phyloP scores from a whole-genome alignment of 1,284 basidiomycete species.

The Lignosus rhinocerotis region DNA sequence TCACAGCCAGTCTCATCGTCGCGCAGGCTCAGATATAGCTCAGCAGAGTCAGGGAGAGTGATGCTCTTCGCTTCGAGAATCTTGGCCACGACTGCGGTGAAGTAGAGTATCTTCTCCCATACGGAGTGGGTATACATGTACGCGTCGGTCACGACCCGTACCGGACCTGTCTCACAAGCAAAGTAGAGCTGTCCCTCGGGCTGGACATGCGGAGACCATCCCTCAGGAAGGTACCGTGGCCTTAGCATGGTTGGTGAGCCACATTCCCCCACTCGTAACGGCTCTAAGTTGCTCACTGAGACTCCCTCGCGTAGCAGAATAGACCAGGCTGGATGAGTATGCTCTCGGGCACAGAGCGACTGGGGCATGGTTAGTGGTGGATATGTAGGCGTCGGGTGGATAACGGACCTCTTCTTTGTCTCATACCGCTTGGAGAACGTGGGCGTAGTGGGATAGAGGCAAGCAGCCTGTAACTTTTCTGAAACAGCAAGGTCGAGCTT shows the following conservation, averaged over 20 bases:
- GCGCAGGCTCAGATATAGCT: slow-evolving; percentile 26
- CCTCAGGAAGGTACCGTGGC: slow-evolving; percentile 25
- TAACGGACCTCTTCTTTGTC: slow-evolving; percentile 1
- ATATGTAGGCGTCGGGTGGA: neutral
- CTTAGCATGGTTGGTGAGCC: slow-evolving; percentile 11
- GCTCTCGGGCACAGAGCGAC: slow-evolving; percentile 4
- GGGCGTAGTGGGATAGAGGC: neutral
- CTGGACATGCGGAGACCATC: slow-evolving; percentile 26
- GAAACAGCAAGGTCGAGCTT: neutral
- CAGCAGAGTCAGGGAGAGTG: slow-evolving; percentile 20
- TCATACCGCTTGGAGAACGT: neutral
- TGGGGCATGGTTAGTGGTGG: neutral
- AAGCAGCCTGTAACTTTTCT: neutral
- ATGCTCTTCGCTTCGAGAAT: slow-evolving; percentile 11
- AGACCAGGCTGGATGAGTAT: slow-evolving; percentile 17
- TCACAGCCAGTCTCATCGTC: slow-evolving; percentile 18
- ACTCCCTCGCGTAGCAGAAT: slow-evolving; percentile 16
- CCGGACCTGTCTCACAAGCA: slow-evolving; percentile 7
- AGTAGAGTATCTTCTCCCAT: slow-evolving; percentile 20
- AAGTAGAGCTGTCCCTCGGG: slow-evolving; percentile 35
- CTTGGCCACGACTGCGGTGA: slow-evolving; percentile 14
- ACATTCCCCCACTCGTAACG: neutral
- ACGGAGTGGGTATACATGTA: slow-evolving; percentile 17
- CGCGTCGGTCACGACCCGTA: slow-evolving; percentile 27
- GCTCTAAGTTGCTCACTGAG: slow-evolving; percentile 13